Base-by-base conservation (phyloP, 2,329 filamentous ascomycete genomes). In the Lachnellula arida region DNA sequence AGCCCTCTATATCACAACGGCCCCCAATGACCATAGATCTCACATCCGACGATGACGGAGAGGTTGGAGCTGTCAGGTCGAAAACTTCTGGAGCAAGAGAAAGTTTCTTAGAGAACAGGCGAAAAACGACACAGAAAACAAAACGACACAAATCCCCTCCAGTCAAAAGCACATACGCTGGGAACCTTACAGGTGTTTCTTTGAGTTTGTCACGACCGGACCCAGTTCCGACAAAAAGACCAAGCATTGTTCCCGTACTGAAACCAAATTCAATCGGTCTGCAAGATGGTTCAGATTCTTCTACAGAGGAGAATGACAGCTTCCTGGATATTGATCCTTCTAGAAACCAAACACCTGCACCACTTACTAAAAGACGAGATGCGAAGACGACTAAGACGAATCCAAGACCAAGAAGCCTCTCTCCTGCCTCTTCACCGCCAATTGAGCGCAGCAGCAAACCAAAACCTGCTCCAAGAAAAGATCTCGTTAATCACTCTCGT, bases 141-240 rank as follows among this genome's bases (percentile, higher is more conserved):
- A 60, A 49, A 34, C 39, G n/a, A 23, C 56, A 50, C 28, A 65
- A 47, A 51, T 57, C 54, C 5, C 52, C 60, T 56, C 53, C 55
- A 22, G 23, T 54, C 25, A 63, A 60, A 17, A 63, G 49, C 46
- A 58, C 60, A 23, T 70, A 68, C 57, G 67, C 67, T 42, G 65
- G 61, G 42, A 65, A 60, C 37, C 61, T 70, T 39, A 67, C 61
- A 39, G 66, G 65, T 37, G 63, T 61, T 25, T 54, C 60, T 14
- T 57, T 68, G 34, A 54, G 58, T 19, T 50, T 70, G 4, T 60
- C 60, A 40, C 46, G 51, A 44, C 57, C 58, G 8, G 49, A 49
- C 17, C 19, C 39, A 7, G 12, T 49, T 12, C 22, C n/a, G 9
- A 15, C 12, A 40, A 35, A 28, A 22, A 22, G 34, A 22, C 6